Conservation (phyloP, 106 monocot genomes). For the Allium fistulosum region DNA sequence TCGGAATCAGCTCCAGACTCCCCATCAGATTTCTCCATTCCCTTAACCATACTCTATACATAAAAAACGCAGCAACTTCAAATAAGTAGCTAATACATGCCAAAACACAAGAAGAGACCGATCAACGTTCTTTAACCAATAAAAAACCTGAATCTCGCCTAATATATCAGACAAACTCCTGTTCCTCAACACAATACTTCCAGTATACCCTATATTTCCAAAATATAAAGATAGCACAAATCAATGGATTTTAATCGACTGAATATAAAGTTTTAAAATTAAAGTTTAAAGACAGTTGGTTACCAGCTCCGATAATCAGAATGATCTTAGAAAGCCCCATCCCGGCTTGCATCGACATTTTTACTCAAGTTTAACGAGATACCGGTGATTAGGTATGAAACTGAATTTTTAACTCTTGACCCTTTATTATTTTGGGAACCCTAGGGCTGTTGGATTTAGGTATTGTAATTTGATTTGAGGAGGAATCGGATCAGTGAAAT, state of each 20-base stretch:
- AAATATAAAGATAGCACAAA: not conserved
- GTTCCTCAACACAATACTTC: conserved; percentile 5
- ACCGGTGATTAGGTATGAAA: too few species aligned
- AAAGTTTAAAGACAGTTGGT: not conserved
- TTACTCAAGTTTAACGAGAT: too few species aligned
- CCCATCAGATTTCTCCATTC: conserved; percentile 1
- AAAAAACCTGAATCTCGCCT: conserved; percentile 6
- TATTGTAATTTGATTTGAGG: too few species aligned
- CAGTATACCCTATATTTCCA: conserved; percentile 4
- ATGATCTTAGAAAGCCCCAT: conserved; percentile 62
- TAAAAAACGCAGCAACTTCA: not conserved
- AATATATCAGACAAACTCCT: conserved; percentile 4
- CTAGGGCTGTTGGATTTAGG: too few species aligned
- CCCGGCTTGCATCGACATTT: conserved; percentile 60
- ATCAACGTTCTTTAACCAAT: not conserved
- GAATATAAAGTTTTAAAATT: not conserved
- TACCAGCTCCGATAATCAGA: conserved; percentile 63
- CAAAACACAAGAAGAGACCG: not conserved
- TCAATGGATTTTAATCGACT: not conserved
- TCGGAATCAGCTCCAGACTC: conserved; percentile 10
- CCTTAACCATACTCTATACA: conserved; percentile 1
- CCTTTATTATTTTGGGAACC: too few species aligned
- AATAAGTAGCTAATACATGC: not conserved
- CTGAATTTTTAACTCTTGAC: not conserved
- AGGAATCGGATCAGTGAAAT: too few species aligned